These are phyloP conservation scores for Amborella trichopoda DNA, from an alignment of 164 flowering plant genomes.

Conservation along the genomic window DNA sequence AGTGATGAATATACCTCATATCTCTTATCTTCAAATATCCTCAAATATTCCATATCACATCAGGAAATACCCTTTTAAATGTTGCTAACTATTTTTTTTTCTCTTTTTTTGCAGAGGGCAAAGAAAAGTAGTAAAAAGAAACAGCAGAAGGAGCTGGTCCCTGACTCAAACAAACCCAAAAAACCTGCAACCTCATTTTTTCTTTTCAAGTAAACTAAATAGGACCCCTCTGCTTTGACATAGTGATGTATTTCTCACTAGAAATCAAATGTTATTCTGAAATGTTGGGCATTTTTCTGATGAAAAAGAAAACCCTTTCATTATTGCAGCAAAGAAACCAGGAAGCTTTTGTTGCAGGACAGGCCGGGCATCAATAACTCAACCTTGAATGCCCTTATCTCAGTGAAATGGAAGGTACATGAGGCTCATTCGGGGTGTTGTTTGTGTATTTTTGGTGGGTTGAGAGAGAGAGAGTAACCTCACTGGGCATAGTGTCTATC, in stretches of 20 bases:
- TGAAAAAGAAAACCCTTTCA: no score
- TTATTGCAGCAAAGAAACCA: conserved; percentile 56
- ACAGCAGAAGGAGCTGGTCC: conserved; percentile 28
- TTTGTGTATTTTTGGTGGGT: background rate
- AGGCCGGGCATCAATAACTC: conserved; percentile 48
- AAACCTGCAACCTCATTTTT: conserved; percentile 83
- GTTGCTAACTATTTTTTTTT: background rate
- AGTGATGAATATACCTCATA: no score
- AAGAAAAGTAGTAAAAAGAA: conserved; percentile 59
- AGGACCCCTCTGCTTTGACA: no score
- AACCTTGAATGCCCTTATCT: conserved; percentile 54
- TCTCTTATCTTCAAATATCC: no score
- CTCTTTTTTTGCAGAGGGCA: conserved; percentile 30
- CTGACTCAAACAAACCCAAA: conserved; percentile 87
- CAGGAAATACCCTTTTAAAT: no score
- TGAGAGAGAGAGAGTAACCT: background rate
- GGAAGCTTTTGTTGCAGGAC: conserved; percentile 51
- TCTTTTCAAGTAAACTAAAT: conserved; percentile 40
- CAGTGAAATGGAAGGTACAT: conserved; percentile 96
- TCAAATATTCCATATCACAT: no score
- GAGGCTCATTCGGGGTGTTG: no score
- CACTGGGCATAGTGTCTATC: background rate
- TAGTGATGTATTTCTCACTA: no score
- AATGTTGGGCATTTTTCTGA: no score
- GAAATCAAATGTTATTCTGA: no score